Percentiles rank a stretch among this genome's conserved stretches.
These are phyloP conservation scores for Ceratocystis albifundus DNA, from an alignment of 2,329 filamentous ascomycete genomes.

Conservation along the genomic window DNA sequence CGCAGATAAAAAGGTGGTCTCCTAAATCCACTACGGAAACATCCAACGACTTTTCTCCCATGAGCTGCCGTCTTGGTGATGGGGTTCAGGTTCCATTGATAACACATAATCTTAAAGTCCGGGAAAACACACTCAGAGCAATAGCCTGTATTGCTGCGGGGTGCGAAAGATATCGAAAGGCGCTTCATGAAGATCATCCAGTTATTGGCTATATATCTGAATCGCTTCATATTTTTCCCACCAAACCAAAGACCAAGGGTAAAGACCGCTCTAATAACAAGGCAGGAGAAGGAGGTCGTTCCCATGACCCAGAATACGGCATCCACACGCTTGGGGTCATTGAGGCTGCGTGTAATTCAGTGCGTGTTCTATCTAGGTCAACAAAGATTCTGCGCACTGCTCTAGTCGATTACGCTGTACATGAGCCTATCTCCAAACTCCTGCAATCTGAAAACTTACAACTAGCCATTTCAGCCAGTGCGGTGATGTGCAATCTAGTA, in stretches of 20 bases:
- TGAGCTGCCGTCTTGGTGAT: conserved; percentile 43
- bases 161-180: conserved; percentile 74
- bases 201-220: conserved; percentile 72
- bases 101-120: conserved; percentile 60
- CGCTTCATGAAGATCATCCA: conserved; percentile 63
- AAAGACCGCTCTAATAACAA: conserved; percentile 34
- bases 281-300: background rate
- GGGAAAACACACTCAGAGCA: conserved; percentile 65
- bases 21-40: conserved; percentile 31
- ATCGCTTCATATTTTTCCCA: conserved; percentile 52
- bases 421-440: conserved; percentile 62
- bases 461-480: conserved; percentile 75
- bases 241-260: conserved; percentile 39
- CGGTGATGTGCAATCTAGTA: conserved; percentile 73
- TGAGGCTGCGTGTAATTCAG: conserved; percentile 71
- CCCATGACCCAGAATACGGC: conserved; percentile 44
- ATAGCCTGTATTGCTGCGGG: conserved; percentile 70
- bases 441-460: conserved; percentile 64
- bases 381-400: conserved; percentile 74
- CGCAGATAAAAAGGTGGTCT: conserved; percentile 33
- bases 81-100: conserved; percentile 48
- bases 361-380: conserved; percentile 72
- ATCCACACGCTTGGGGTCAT: conserved; percentile 65
- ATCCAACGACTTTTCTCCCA: conserved; percentile 30
- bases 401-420: conserved; percentile 74